Conservation (phyloP, 331 rosid species). For the Dryas integrifolia region DNA sequence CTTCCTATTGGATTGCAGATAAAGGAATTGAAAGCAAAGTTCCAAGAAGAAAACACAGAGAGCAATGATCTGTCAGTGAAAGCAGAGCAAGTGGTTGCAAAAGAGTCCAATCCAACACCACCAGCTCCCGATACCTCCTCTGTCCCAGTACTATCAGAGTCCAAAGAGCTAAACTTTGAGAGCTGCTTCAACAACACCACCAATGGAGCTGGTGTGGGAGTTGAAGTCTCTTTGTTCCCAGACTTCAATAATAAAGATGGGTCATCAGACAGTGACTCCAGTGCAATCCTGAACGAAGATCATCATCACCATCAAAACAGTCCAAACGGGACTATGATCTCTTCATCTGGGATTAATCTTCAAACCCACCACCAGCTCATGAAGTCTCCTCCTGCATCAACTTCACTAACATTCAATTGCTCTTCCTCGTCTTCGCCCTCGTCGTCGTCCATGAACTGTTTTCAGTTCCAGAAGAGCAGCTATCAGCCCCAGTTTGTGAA, state of each 20-base stretch:
- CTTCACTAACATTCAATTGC: constrained; percentile 42
- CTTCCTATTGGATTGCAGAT: constrained; percentile 40
- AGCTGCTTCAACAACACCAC: constrained; percentile 33
- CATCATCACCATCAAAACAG: constrained; percentile 27
- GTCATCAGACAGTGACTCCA: constrained; percentile 79
- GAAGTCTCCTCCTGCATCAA: constrained; percentile 31
- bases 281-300: constrained; percentile 84
- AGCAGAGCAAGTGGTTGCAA: constrained; percentile 39
- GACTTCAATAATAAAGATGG: constrained; percentile 61
- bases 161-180: constrained; percentile 42
- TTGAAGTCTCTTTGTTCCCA: constrained; percentile 32
- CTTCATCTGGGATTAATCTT: constrained; percentile 43
- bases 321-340: constrained; percentile 28
- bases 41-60: constrained; percentile 42
- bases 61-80: constrained; percentile 53
- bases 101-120: constrained; percentile 30
- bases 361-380: constrained; percentile 35
- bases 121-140: constrained; percentile 23
- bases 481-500: constrained; percentile 63
- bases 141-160: constrained; percentile 35
- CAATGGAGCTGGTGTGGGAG: constrained; percentile 17
- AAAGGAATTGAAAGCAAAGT: constrained; percentile 61
- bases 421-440: constrained; percentile 34
- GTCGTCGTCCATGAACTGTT: constrained; percentile 48
- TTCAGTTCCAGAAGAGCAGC: constrained; percentile 52